Conservation (phyloP, 148 eudicot species). For the Simmondsia chinensis region DNA sequence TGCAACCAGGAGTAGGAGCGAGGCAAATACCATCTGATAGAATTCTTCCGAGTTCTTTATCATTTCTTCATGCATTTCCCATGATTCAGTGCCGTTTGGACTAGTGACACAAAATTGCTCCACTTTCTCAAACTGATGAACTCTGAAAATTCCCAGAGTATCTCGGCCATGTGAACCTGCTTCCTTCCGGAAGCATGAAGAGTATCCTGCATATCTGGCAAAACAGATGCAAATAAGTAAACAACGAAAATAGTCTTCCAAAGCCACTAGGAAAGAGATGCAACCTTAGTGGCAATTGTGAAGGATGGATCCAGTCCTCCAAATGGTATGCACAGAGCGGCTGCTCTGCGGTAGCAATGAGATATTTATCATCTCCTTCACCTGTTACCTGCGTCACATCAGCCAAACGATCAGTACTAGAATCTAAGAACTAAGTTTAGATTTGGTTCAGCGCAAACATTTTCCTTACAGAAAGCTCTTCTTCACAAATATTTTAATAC, state of each 20-base stretch:
- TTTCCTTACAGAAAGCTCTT: too few relatives aligned
- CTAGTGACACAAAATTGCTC: conserved; percentile 84
- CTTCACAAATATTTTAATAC: too few relatives aligned
- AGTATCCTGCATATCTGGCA: conserved; percentile 80
- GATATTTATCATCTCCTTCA: conserved; percentile 91
- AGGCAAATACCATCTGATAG: conserved; percentile 51
- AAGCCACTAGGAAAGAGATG: background rate
- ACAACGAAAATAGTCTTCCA: background rate
- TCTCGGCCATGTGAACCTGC: conserved; percentile 96
- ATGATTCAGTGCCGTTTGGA: conserved; percentile 67
- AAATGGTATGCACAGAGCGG: conserved; percentile 93
- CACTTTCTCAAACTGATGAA: conserved; percentile 91
- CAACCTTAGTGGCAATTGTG: conserved; percentile 72
- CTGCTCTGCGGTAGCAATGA: conserved; percentile 97
- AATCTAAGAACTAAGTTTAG: too few relatives aligned
- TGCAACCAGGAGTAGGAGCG: background rate
- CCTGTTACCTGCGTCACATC: conserved; percentile 61
- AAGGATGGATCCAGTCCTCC: conserved; percentile 89
- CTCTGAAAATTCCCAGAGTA: conserved; percentile 86
- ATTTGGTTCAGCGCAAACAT: too few relatives aligned
- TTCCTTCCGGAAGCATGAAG: conserved; percentile 92
- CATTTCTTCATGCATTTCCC: conserved; percentile 97
- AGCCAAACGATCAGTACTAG: conserved; percentile 6
- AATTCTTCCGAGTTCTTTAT: conserved; percentile 74
- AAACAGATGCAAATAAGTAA: conserved; percentile 7